Conservation (phyloP, 75 land plant genomes). For the Cupressus sempervirens region DNA sequence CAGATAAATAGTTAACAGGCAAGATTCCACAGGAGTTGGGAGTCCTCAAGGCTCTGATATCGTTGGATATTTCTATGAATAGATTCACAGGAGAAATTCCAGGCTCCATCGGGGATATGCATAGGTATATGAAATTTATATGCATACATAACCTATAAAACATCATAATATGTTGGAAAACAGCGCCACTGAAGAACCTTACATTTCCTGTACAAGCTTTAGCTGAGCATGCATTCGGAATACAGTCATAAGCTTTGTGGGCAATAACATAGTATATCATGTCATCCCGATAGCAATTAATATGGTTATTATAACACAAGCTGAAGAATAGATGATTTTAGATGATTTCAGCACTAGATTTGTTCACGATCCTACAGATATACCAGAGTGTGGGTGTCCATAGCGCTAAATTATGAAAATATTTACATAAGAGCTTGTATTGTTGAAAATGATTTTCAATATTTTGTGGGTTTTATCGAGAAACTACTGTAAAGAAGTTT, state of each 20-base stretch:
- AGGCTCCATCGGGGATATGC: not conserved
- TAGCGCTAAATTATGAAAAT: too few relatives aligned
- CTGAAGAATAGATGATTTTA: too few relatives aligned
- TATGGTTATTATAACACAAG: too few relatives aligned
- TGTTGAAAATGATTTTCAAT: too few relatives aligned
- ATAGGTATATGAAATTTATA: not conserved
- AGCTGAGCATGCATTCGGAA: not conserved
- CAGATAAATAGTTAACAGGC: not conserved
- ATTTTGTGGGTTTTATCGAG: too few relatives aligned
- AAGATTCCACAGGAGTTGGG: constrained; percentile 8
- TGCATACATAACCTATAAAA: not conserved
- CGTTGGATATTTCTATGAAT: constrained; percentile 1
- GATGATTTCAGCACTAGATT: too few relatives aligned
- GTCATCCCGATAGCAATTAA: too few relatives aligned
- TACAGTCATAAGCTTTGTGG: not conserved
- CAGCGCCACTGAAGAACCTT: not conserved
- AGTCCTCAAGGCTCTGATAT: not conserved
- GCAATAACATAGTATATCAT: too few relatives aligned
- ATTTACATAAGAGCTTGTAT: too few relatives aligned
- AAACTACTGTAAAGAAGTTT: too few relatives aligned
- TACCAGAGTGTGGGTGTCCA: too few relatives aligned
- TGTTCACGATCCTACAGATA: too few relatives aligned
- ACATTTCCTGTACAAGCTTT: not conserved
- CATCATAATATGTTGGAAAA: not conserved
- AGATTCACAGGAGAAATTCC: constrained; percentile 6